Evolutionary conservation across 2,329 filamentous ascomycete genomes (phyloP), one percentile per base, ranked within the genome.

Genomic region (Sordariomycetes sp.): DNA sequence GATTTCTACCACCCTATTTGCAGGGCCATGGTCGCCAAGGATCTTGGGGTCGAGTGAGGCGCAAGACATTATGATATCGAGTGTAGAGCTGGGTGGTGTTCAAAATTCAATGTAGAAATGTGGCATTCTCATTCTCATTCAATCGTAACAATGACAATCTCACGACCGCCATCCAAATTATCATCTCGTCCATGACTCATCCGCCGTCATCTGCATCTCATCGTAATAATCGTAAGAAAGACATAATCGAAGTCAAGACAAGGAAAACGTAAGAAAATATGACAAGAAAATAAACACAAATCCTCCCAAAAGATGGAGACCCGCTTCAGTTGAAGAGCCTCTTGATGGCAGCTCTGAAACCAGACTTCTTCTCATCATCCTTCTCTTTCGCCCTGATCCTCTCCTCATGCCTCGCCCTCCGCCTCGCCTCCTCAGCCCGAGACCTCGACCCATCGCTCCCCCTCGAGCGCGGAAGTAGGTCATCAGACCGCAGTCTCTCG

Each of bases 1-100:
- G 85, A 90, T 61, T 97, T 97, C 67, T 99, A 97, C 68, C 92
- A 97, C 67, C 94, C 94, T 2, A 96, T 97, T 64, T 96, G 91
- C 69, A 81, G 82, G 60, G 81, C 77, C 8, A 87, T 95, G 83
- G 84, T 95, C 2, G 87, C 90, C 72, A 96, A 95, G 77, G 88
- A 95, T 69, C 71, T 95, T 39, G 78, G 76, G 7, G 32, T 52
- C 10, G 39, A 60, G 54, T 45, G 13, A 45, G 7, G 13, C 8
- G 15, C n/a, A n/a, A n/a, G n/a, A n/a, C n/a, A n/a, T 45, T n/a
- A n/a, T 42, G 12, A 5, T 15, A 17, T 45, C n/a, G 13, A 17
- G 17, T 42, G 12, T 13, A 42, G 5, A 42, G 15, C 7, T n/a
- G 6, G 13, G 7, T 45, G 39, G 39, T n/a, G 39, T n/a, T 45